Evolutionary conservation across 1,284 basidiomycete genomes (phyloP).

Genomic region (Moniliophthora roreri): DNA sequence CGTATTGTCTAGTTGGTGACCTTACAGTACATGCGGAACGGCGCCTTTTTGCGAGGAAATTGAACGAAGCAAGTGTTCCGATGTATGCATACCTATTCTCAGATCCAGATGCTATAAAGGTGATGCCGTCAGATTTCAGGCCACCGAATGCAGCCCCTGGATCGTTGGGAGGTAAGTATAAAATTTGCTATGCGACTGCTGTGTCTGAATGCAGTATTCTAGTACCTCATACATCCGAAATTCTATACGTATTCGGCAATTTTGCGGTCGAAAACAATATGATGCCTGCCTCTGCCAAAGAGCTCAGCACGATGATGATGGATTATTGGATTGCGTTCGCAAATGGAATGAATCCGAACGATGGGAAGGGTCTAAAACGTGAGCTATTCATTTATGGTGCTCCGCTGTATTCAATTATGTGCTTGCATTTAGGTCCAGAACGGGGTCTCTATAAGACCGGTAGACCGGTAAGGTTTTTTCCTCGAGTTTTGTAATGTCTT

Average conservation of each 20-base stretch:
- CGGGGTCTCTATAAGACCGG: neutral
- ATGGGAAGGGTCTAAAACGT: neutral
- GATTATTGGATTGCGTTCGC: neutral
- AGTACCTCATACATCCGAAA: constrained; percentile 4
- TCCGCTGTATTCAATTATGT: neutral
- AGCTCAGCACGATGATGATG: neutral
- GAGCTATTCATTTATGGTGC: neutral
- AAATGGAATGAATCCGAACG: neutral
- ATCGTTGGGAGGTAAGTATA: neutral
- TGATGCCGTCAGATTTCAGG: neutral
- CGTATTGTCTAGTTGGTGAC: neutral
- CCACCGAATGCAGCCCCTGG: neutral
- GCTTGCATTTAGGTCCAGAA: neutral
- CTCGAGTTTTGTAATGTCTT: neutral
- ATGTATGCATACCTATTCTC: neutral
- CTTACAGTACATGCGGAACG: neutral
- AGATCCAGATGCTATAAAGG: neutral
- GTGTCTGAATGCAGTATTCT: neutral
- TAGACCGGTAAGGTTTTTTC: neutral
- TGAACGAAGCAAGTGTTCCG: neutral
- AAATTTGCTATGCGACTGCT: neutral
- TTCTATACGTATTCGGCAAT: constrained; percentile 6
- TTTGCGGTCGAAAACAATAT: neutral
- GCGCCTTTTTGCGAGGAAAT: neutral
- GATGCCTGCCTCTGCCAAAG: neutral